A percentile compares a stretch with the other conserved stretches of the same genome.
phyloP scores from a whole-genome alignment of 257 asterid species.

The Solanum sejunctum region DNA sequence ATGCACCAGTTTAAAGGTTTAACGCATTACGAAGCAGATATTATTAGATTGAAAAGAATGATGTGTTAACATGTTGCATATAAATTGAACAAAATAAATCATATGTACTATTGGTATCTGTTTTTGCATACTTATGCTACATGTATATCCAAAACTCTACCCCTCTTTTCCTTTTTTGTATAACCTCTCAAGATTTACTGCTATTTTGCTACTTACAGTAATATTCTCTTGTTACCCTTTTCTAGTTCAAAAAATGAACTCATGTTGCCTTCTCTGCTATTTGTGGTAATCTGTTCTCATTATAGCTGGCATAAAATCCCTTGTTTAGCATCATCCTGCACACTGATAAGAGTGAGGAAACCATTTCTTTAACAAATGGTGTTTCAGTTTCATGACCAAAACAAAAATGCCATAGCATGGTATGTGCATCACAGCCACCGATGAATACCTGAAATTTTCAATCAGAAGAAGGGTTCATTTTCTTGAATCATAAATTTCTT shows the following conservation, averaged over 20 bases:
- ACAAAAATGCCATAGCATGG: constrained; percentile 80
- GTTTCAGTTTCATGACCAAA: constrained; percentile 64
- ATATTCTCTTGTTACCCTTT: background rate
- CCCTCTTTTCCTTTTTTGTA: background rate
- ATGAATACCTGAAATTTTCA: constrained; percentile 49
- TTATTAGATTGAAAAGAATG: background rate
- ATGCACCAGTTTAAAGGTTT: background rate
- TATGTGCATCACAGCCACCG: constrained; percentile 75
- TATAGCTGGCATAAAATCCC: background rate
- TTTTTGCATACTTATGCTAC: background rate
- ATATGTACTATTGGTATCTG: background rate
- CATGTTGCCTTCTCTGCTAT: background rate
- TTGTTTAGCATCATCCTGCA: background rate
- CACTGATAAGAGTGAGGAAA: constrained; percentile 59
- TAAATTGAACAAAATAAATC: background rate
- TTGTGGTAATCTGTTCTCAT: background rate
- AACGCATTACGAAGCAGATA: background rate
- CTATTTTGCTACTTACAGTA: background rate
- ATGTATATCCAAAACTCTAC: background rate
- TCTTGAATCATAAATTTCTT: background rate
- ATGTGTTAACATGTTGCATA: background rate
- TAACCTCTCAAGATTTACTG: background rate
- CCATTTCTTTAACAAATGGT: constrained; percentile 52
- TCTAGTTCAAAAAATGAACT: background rate
- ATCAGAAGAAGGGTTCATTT: background rate